A percentile compares a stretch with the other conserved stretches of the same genome.
Conservation (phyloP, 371 early-diverging fungal genomes). For the Lichtheimia hyalospora region DNA sequence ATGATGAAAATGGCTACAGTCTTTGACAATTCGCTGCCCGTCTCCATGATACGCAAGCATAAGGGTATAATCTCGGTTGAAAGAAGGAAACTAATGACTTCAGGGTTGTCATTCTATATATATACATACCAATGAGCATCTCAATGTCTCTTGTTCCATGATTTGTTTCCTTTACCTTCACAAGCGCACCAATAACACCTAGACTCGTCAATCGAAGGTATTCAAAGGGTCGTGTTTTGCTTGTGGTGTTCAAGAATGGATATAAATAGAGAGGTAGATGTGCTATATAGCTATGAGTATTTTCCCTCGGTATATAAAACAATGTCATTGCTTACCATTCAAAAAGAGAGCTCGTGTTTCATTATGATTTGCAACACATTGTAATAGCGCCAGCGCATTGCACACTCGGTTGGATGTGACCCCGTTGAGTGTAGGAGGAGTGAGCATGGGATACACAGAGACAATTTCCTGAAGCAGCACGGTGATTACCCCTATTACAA, state of each 20-base stretch:
- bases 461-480: slow-evolving; percentile 94
- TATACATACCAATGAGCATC: background rate
- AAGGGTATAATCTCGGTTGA: slow-evolving; percentile 98
- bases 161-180: slow-evolving; percentile 66
- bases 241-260: slow-evolving; percentile 97
- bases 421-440: slow-evolving; percentile 86
- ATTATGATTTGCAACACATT: slow-evolving; percentile 93
- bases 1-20: slow-evolving; percentile 98
- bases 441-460: slow-evolving; percentile 88
- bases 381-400: slow-evolving; percentile 94
- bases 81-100: slow-evolving; percentile 92
- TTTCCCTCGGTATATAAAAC: background rate
- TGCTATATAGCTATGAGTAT: slow-evolving; percentile 49
- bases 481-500: slow-evolving; percentile 81
- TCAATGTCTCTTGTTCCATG: background rate
- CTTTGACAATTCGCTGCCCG: slow-evolving; percentile 95
- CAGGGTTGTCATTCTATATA: slow-evolving; percentile 85
- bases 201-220: slow-evolving; percentile 91
- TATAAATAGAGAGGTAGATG: slow-evolving; percentile 97
- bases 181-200: slow-evolving; percentile 95
- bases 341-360: slow-evolving; percentile 90
- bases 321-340: slow-evolving; percentile 50
- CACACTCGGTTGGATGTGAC: slow-evolving; percentile 93
- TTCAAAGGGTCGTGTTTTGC: slow-evolving; percentile 92
- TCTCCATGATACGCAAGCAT: slow-evolving; percentile 97